phyloP scores from a whole-genome alignment of 495 filamentous ascomycete species.

The Aspergillus indologenus region DNA sequence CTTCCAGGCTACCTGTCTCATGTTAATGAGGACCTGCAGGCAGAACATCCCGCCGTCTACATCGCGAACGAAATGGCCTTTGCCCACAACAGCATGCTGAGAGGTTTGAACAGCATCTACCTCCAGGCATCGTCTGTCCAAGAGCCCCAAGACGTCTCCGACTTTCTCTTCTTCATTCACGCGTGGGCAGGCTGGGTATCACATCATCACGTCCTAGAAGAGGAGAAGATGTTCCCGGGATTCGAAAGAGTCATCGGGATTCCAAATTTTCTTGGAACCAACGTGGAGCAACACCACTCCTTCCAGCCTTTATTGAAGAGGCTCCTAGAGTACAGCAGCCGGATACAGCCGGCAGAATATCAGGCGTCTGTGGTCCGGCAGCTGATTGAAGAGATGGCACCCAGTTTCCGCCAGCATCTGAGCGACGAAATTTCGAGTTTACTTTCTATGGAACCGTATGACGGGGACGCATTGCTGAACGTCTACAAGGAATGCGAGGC shows the following conservation, averaged over 20 bases:
- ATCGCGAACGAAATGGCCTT: constrained; percentile 9
- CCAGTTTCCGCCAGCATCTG: constrained; percentile 3
- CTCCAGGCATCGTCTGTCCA: not conserved
- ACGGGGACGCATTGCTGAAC: not conserved
- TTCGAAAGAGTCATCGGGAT: not conserved
- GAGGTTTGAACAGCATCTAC: constrained; percentile 8
- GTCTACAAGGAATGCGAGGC: constrained; percentile 5
- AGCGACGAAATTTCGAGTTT: not conserved
- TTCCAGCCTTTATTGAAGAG: not conserved
- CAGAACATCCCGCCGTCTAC: not conserved
- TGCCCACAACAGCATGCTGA: constrained; percentile 8
- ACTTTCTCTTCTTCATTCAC: constrained; percentile 7
- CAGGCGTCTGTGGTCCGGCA: not conserved
- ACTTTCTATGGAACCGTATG: constrained; percentile 2
- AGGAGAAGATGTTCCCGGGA: constrained; percentile 5
- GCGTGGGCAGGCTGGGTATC: constrained; percentile 1
- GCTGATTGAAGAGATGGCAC: not conserved
- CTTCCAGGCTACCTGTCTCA: not conserved
- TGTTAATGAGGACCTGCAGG: not conserved
- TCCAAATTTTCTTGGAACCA: not conserved
- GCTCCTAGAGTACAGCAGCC: not conserved
- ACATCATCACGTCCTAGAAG: constrained; percentile 8
- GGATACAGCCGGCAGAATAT: not conserved
- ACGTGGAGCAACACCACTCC: not conserved
- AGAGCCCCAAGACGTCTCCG: not conserved